These are phyloP conservation scores for Lactarius indigo DNA, from an alignment of 768 basidiomycete genomes.

Conservation along the genomic window DNA sequence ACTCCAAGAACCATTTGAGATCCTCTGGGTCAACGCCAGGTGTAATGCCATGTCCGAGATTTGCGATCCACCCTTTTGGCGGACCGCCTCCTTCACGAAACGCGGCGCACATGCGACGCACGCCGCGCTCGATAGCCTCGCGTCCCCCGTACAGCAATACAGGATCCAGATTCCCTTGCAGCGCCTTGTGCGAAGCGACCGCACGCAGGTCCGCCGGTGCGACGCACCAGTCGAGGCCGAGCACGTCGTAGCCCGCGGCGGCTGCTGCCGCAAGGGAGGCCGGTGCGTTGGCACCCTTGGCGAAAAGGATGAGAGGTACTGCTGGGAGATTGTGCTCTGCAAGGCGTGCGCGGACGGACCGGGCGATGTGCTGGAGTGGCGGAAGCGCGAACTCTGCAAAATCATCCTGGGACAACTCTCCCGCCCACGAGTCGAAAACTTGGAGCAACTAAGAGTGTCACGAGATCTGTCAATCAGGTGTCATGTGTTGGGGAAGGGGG, in stretches of 20 bases:
- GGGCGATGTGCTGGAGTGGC: slow-evolving; percentile 67
- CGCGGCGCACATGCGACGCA: slow-evolving; percentile 75
- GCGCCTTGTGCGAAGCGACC: slow-evolving; percentile 57
- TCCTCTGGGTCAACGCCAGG: slow-evolving; percentile 95
- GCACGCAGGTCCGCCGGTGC: slow-evolving; percentile 68
- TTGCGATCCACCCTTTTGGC: slow-evolving; percentile 86
- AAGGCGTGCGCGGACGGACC: slow-evolving; percentile 60
- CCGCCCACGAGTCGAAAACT: slow-evolving; percentile 96
- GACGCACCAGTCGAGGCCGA: slow-evolving; percentile 91
- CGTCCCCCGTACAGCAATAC: slow-evolving; percentile 78
- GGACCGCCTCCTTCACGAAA: slow-evolving; percentile 54
- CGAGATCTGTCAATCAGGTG: not conserved
- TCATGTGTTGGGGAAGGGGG: not conserved
- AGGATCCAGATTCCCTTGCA: slow-evolving; percentile 96
- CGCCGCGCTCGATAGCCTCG: slow-evolving; percentile 81
- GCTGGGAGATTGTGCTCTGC: slow-evolving; percentile 46
- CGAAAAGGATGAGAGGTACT: slow-evolving; percentile 87
- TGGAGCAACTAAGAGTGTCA: slow-evolving; percentile 67
- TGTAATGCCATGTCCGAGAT: slow-evolving; percentile 96
- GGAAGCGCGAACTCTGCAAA: slow-evolving; percentile 84
- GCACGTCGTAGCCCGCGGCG: slow-evolving; percentile 73
- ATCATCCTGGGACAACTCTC: slow-evolving; percentile 86
- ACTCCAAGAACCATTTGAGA: slow-evolving; percentile 86
- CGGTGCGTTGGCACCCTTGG: slow-evolving; percentile 87
- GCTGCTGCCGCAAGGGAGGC: slow-evolving; percentile 51